phyloP scores from a whole-genome alignment of 2,329 filamentous ascomycete species.

The Lachnellula arida region DNA sequence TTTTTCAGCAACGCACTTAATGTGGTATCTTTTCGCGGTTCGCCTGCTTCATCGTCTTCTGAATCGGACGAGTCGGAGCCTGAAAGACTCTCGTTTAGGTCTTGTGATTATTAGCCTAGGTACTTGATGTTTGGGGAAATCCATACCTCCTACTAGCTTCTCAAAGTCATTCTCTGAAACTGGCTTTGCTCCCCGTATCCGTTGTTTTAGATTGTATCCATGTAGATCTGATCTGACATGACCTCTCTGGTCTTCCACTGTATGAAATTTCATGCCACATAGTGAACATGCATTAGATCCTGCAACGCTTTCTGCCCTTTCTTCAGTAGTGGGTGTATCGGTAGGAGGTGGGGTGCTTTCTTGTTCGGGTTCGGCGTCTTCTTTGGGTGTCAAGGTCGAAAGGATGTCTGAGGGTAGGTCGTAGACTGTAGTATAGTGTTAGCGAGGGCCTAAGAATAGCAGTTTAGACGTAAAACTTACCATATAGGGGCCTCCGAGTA shows the following conservation, averaged over 20 bases:
- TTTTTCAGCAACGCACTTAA: constrained; percentile 75
- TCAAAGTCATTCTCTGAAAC: constrained; percentile 83
- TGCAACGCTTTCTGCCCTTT: constrained; percentile 38
- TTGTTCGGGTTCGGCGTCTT: constrained; percentile 21
- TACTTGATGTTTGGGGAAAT: not conserved
- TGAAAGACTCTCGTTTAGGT: constrained; percentile 87
- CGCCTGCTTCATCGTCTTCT: constrained; percentile 58
- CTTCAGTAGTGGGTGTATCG: constrained; percentile 34
- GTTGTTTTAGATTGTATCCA: constrained; percentile 91
- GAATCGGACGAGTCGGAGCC: constrained; percentile 72
- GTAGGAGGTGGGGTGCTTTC: constrained; percentile 22
- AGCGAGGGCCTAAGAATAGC: not conserved
- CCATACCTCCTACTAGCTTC: constrained; percentile 61
- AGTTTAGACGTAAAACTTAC: constrained; percentile 22
- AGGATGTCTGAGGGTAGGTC: constrained; percentile 34
- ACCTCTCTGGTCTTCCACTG: constrained; percentile 73
- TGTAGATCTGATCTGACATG: constrained; percentile 91
- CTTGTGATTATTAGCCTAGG: constrained; percentile 27
- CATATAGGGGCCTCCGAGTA: constrained; percentile 36
- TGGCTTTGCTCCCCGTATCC: constrained; percentile 65
- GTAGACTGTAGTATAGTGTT: constrained; percentile 25
- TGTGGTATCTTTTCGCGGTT: constrained; percentile 59
- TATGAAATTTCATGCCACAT: constrained; percentile 67
- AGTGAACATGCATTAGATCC: constrained; percentile 75
- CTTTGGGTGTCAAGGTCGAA: constrained; percentile 31